A percentile compares a stretch with the other conserved stretches of the same genome.
Evolutionary conservation across 805 yeast genomes (phyloP).

Genomic region (Candida ovalis): DNA sequence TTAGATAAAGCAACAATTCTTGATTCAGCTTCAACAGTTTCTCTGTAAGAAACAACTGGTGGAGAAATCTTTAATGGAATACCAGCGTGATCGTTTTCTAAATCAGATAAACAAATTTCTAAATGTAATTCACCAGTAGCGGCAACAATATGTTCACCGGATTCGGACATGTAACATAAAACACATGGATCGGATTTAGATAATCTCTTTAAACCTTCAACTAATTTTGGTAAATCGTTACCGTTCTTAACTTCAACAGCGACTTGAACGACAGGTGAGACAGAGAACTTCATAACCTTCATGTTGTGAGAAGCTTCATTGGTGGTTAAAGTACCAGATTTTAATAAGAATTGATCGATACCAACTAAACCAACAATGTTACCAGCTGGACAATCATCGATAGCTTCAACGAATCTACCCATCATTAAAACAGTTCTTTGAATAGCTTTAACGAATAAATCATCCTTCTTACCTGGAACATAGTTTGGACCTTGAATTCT

Average conservation of each 20-base stretch:
- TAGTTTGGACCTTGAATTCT: constrained; percentile 99
- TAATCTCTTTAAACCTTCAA: constrained; percentile 99
- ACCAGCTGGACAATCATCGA: constrained; percentile 99
- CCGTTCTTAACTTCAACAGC: constrained; percentile 99
- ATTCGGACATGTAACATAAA: constrained; percentile 75
- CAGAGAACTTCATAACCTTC: constrained; percentile 99
- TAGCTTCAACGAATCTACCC: constrained; percentile 98
- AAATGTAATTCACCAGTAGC: constrained; percentile 99
- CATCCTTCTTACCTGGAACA: constrained; percentile 97
- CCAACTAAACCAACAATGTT: constrained; percentile 99
- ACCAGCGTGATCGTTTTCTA: constrained; percentile 99
- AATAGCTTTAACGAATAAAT: constrained; percentile 91
- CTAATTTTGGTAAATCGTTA: constrained; percentile 98
- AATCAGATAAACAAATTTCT: constrained; percentile 94
- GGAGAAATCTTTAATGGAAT: constrained; percentile 96
- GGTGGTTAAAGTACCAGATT: constrained; percentile 99
- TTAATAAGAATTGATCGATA: constrained; percentile 98
- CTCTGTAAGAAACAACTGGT: constrained; percentile 98
- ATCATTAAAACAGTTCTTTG: constrained; percentile 99
- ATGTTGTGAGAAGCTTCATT: constrained; percentile 96
- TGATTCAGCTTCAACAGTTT: constrained; percentile 92
- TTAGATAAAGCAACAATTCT: constrained; percentile 95
- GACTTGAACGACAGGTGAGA: constrained; percentile 99
- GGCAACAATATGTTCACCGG: constrained; percentile 99
- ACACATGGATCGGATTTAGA: constrained; percentile 99